These are phyloP conservation scores for Ceratonia siliqua DNA, from an alignment of 306 rosid genomes.

Conservation along the genomic window DNA sequence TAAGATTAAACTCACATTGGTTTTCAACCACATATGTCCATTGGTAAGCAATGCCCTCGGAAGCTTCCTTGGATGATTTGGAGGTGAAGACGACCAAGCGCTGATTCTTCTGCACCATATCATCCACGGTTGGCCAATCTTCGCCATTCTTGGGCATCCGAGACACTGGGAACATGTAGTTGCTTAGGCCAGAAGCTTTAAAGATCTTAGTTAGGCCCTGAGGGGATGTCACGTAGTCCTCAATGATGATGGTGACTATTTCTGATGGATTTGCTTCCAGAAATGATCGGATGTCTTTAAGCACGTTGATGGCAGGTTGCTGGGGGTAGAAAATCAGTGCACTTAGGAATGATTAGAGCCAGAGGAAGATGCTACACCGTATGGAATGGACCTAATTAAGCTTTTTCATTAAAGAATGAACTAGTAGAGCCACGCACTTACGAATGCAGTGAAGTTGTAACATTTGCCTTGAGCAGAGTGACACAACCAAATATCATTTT, in stretches of 20 bases:
- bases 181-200: slow-evolving; percentile 60
- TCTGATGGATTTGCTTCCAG: slow-evolving; percentile 72
- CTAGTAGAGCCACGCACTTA: slow-evolving; percentile 51
- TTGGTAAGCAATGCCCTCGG: slow-evolving; percentile 80
- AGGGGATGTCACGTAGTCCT: slow-evolving; percentile 78
- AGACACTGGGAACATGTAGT: slow-evolving; percentile 63
- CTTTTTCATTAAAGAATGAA: neutral
- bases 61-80: slow-evolving; percentile 66
- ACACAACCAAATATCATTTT: slow-evolving; percentile 77
- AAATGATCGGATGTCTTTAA: slow-evolving; percentile 62
- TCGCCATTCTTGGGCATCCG: slow-evolving; percentile 72
- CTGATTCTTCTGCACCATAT: slow-evolving; percentile 78
- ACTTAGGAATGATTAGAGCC: slow-evolving; percentile 10
- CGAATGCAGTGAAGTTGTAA: slow-evolving; percentile 74
- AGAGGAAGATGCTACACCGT: slow-evolving; percentile 10
- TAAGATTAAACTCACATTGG: slow-evolving; percentile 62
- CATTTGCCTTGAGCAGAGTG: slow-evolving; percentile 74
- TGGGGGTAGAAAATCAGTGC: slow-evolving; percentile 36
- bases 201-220: slow-evolving; percentile 74
- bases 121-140: slow-evolving; percentile 88
- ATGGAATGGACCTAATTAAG: neutral
- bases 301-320: slow-evolving; percentile 78
- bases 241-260: slow-evolving; percentile 85
- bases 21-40: slow-evolving; percentile 90
- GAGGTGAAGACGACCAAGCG: slow-evolving; percentile 83